These are phyloP conservation scores for Cladophialophora yegresii DNA, from an alignment of 2,329 filamentous ascomycete species.

Conservation along the genomic window DNA sequence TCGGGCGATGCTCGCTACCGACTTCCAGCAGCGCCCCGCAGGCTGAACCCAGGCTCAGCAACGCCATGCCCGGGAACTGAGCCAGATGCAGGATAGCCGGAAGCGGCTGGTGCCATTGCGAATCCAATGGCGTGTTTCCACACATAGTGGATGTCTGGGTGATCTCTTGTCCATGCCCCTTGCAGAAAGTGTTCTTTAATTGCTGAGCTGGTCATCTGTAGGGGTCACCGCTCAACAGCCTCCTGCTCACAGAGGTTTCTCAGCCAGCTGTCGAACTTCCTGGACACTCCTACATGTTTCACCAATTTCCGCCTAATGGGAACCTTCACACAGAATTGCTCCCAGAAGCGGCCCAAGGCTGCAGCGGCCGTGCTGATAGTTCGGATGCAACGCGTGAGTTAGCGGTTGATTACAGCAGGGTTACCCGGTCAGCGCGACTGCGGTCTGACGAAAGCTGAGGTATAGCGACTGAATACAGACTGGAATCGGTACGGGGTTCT, in stretches of 20 bases:
- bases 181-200: background rate
- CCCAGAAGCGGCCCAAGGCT: background rate
- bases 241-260: background rate
- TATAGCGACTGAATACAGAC: background rate
- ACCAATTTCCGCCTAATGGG: background rate
- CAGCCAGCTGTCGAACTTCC: background rate
- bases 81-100: background rate
- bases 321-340: background rate
- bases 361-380: background rate
- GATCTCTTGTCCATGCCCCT: background rate
- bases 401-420: background rate
- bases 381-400: background rate
- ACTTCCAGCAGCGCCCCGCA: constrained; percentile 1
- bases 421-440: background rate
- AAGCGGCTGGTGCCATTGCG: background rate
- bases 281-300: background rate
- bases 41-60: background rate
- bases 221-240: background rate
- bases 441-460: background rate
- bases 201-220: background rate
- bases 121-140: background rate
- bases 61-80: background rate
- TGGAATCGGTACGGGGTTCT: background rate
- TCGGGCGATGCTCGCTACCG: background rate
- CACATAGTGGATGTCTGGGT: background rate